Evolutionary conservation across 2,329 filamentous ascomycete genomes (phyloP), one percentile per base, ranked within the genome.

Genomic region (Mycosphaerella sp.): DNA sequence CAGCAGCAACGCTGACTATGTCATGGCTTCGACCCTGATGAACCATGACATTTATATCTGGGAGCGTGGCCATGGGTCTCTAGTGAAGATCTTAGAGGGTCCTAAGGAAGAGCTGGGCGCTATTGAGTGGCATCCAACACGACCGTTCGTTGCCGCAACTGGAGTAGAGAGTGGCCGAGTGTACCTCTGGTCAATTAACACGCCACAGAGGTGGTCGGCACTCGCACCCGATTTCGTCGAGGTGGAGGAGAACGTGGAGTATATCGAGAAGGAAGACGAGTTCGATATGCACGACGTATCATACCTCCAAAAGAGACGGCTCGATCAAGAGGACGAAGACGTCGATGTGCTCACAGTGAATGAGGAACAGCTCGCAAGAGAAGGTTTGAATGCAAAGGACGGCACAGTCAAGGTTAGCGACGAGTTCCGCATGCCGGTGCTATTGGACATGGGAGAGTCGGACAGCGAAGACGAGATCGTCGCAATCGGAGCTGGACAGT

Each of bases 41-140:
- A 98, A 98, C 65, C 90, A 96, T 63, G 91, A 98, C 70, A 87
- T 98, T 57, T 97, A 97, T 70, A 90, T 97, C 25, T 97, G 91
- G 93, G 93, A 98, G 71, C 83, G 93, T 49, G 86, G 85, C 50
- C 89, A 94, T 64, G 93, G 93, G 44, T 95, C 89, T 70, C 74
- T 98, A 51, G 90, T 96, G 47, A 94, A 95, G 69, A 98, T 98
- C 74, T 78, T 98, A 35, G 94, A 98, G 68, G 91, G 93, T 0
- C 90, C 91, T 1, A 94, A 94, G 64, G 93, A 98, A 71, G 94
- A 98, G 70, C 82, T 97, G 55, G 91, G 91, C 0, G 87, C 94
- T 4, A 90, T 98, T 21, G 93, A 98, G 71, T 98, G 93, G 93
- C 93, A 98, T 66, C 93, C 93, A 1, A 82, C 85, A 55, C 81